phyloP scores from a whole-genome alignment of 169 alveolate species.

The Plasmodium billcollinsi region DNA sequence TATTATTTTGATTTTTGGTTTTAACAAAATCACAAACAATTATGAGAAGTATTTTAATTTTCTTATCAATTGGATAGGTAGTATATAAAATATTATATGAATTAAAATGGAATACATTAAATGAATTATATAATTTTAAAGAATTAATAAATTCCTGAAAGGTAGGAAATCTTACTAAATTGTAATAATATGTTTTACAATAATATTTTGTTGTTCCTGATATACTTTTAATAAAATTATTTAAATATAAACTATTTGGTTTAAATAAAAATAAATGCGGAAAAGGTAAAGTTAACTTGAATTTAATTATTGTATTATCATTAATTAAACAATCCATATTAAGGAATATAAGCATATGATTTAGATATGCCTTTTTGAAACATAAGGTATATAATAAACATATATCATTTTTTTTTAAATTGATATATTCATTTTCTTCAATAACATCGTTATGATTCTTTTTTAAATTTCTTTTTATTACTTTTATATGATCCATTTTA shows the following conservation, averaged over 20 bases:
- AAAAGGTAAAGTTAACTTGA: constrained; percentile 50
- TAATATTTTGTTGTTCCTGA: constrained; percentile 31
- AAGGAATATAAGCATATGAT: constrained; percentile 26
- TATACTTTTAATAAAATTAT: constrained; percentile 25
- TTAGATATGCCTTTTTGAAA: constrained; percentile 22
- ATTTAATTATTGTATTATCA: constrained; percentile 54
- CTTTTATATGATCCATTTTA: constrained; percentile 51
- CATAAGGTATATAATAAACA: constrained; percentile 57
- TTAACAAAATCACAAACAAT: constrained; percentile 40
- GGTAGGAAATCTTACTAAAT: constrained; percentile 15
- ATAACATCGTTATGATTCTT: constrained; percentile 28
- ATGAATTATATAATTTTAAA: constrained; percentile 54
- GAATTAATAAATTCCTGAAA: constrained; percentile 44
- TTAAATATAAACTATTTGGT: constrained; percentile 60
- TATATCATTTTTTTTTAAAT: constrained; percentile 65
- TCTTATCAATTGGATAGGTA: constrained; percentile 42
- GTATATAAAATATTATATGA: constrained; percentile 41
- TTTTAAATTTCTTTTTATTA: constrained; percentile 54
- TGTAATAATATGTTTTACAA: constrained; percentile 48
- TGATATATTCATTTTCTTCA: constrained; percentile 69
- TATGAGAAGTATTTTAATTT: constrained; percentile 31
- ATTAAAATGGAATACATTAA: constrained; percentile 65
- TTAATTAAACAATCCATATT: constrained; percentile 61
- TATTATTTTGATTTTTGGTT: constrained; percentile 10
- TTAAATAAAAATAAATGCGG: constrained; percentile 34